Conservation (phyloP, 2,329 filamentous ascomycete species). For the Septoria petroselini region DNA sequence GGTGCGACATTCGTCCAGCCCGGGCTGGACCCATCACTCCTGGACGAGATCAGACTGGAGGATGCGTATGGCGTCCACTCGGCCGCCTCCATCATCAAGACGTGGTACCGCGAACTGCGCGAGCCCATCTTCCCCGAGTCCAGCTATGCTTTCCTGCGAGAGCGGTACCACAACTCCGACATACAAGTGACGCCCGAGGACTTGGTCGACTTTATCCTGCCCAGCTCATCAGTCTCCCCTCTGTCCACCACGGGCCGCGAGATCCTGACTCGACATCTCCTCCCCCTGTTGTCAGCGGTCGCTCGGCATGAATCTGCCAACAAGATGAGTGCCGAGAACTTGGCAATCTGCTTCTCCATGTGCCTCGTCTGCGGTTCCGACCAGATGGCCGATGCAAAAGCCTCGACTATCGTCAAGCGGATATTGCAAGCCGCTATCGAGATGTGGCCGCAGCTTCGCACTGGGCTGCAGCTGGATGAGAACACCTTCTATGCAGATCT, state of each 20-base stretch:
- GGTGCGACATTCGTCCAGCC: conserved; percentile 37
- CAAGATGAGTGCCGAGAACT: conserved; percentile 55
- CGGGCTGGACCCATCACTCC: conserved; percentile 37
- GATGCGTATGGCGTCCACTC: conserved; percentile 55
- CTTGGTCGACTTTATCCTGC: conserved; percentile 47
- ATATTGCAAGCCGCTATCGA: conserved; percentile 50
- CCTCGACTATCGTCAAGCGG: conserved; percentile 51
- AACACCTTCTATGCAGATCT: conserved; percentile 43
- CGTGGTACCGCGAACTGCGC: conserved; percentile 54
- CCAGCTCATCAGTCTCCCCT: conserved; percentile 47
- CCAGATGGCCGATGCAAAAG: conserved; percentile 54
- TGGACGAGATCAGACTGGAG: conserved; percentile 47
- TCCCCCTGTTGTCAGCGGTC: conserved; percentile 51
- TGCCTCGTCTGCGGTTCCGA: conserved; percentile 53
- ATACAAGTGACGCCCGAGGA: conserved; percentile 42
- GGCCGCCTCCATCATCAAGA: conserved; percentile 54
- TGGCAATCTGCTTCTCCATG: conserved; percentile 55
- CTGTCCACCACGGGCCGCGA: conserved; percentile 47
- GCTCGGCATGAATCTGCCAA: conserved; percentile 48
- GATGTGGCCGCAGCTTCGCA: conserved; percentile 45
- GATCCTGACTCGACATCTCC: conserved; percentile 50
- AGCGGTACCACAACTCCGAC: conserved; percentile 43
- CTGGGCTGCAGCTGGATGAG: conserved; percentile 42
- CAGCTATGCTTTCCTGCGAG: conserved; percentile 48
- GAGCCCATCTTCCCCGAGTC: conserved; percentile 52